Base-by-base conservation (phyloP, 192 early-diverging fungal species). In the Backusella morwellensis region DNA sequence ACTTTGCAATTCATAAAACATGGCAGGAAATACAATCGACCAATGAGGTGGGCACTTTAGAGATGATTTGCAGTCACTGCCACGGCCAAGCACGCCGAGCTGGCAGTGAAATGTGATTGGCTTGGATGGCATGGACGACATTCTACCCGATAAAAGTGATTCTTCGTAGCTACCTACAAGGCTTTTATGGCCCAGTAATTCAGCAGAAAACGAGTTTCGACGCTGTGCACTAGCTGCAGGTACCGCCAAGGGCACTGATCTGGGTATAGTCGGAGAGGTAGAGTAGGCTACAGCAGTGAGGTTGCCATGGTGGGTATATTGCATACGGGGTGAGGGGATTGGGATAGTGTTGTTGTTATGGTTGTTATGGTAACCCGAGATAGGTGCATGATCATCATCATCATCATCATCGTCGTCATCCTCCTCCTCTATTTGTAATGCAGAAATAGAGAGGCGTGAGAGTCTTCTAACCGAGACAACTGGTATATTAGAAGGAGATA, bases 71-170 rank as follows among this genome's bases (percentile, higher is more conserved):
- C 83, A 85, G 70, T 80, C 75, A 26, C 26, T 29, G n/a, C 91
- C 91, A 40, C 83, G 77, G 0, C 88, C 93, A 34, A 94, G 77
- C 9, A 88, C 91, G 1, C 93, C 92, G 52, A 95, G 90, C 44
- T 94, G 91, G 11, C 90, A 86, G 32, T 86, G 76, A 73, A 95
- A 95, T 14, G 82, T 81, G 50, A 95, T 84, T 14, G 94, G 94
- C 36, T 90, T 88, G 3, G 90, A 92, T 3, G 94, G 94, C 19
- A 90, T 76, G 0, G 92, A 89, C 1, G 92, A 93, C 92, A 95
- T 93, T 47, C 93, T 81, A 35, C 93, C 92, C 42, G 81, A 89
- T 0, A 95, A 84, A 26, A 95, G 89, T 0, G 92, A 93, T 79
- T 95, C 93, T 75, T 90, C 87, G 66, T 86, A 88, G 17, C 85